Percentiles rank a stretch among this genome's conserved stretches.
Conservation (phyloP, 257 asterid genomes). For the Haberlea rhodopensis region DNA sequence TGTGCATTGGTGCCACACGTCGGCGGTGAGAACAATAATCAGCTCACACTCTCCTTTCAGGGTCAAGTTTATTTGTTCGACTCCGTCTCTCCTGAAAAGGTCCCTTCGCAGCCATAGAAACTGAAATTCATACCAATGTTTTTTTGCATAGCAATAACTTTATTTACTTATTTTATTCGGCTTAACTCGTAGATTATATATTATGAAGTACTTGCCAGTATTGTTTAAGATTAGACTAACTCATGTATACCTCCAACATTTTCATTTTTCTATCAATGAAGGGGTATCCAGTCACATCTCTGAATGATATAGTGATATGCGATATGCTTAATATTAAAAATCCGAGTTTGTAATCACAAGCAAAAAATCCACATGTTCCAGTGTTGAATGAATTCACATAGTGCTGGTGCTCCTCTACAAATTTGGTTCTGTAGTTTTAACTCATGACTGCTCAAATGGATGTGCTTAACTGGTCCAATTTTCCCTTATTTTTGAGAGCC, state of each 20-base stretch:
- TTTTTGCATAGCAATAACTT: not conserved
- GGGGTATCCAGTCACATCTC: slow-evolving; percentile 1
- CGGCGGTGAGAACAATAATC: slow-evolving; percentile 42
- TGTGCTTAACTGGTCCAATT: slow-evolving; percentile 3
- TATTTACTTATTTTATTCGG: not conserved
- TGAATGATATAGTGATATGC: not conserved
- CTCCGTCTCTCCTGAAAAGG: slow-evolving; percentile 73
- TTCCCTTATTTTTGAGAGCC: not conserved
- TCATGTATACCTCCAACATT: not conserved
- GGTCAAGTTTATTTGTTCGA: slow-evolving; percentile 77
- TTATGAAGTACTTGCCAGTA: not conserved
- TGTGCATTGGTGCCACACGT: slow-evolving; percentile 37
- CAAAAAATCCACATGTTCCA: not conserved
- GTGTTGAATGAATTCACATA: slow-evolving; percentile 1
- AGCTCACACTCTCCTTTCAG: slow-evolving; percentile 70
- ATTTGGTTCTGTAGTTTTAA: no score
- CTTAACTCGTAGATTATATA: not conserved
- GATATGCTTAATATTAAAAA: slow-evolving; percentile 1
- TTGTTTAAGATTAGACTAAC: not conserved
- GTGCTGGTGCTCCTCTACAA: not conserved
- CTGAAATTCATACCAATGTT: slow-evolving; percentile 5
- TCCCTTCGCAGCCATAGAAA: slow-evolving; percentile 10
- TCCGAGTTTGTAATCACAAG: not conserved
- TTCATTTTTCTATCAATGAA: not conserved
- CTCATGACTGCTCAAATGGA: not conserved